These are phyloP conservation scores for Neurospora sp. DNA, from an alignment of 495 filamentous ascomycete species.

Conservation along the genomic window DNA sequence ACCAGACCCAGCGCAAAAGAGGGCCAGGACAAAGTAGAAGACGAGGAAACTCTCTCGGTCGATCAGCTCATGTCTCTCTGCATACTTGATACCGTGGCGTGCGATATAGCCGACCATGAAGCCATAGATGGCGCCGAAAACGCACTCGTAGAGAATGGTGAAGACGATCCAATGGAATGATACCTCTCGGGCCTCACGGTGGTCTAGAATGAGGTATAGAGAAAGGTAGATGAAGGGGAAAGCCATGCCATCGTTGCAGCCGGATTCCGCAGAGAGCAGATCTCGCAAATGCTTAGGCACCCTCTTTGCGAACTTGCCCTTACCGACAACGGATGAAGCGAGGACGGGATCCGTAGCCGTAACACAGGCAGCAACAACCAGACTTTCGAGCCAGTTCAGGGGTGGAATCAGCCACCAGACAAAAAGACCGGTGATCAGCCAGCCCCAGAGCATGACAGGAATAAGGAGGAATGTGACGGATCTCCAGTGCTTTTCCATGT, in stretches of 20 bases:
- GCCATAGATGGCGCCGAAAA: constrained; percentile 85
- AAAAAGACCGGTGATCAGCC: constrained; percentile 89
- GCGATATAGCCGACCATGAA: constrained; percentile 81
- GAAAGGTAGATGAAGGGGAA: constrained; percentile 96
- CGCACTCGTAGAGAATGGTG: constrained; percentile 91
- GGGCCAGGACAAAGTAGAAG: constrained; percentile 94
- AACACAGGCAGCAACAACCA: constrained; percentile 83
- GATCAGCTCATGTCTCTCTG: constrained; percentile 77
- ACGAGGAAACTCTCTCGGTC: constrained; percentile 96
- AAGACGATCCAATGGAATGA: constrained; percentile 81
- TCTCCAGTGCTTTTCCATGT: constrained; percentile 98
- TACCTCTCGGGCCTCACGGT: constrained; percentile 55
- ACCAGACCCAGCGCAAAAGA: constrained; percentile 94
- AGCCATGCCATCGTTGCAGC: constrained; percentile 99
- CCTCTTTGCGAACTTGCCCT: constrained; percentile 95
- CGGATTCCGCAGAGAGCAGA: constrained; percentile 90
- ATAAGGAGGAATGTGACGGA: constrained; percentile 81
- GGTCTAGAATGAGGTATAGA: constrained; percentile 77
- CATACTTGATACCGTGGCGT: constrained; percentile 81
- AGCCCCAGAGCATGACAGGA: constrained; percentile 96
- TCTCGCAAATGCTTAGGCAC: constrained; percentile 97
- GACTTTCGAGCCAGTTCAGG: constrained; percentile 78
- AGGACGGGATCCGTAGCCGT: constrained; percentile 97
- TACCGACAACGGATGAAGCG: constrained; percentile 95
- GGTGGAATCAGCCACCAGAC: constrained; percentile 89